Base-by-base conservation (phyloP, 2,329 filamentous ascomycete species). In the Dactylellina parvicollis region DNA sequence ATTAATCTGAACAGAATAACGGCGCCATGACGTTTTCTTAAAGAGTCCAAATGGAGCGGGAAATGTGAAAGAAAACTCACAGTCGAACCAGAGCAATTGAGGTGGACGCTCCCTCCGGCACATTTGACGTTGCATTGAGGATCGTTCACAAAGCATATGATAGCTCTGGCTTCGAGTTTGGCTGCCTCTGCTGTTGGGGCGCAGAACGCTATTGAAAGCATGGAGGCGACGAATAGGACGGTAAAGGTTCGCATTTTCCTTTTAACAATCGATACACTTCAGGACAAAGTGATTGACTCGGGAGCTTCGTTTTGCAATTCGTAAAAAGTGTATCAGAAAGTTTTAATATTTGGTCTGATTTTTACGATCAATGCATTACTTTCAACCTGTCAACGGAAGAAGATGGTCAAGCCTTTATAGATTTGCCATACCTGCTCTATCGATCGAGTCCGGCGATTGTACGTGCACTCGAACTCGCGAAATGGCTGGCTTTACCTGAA, bases 231-330 rank as follows among this genome's bases (percentile, higher is more conserved):
- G n/a, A 55, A 40, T 10, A 55, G 3, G 12, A 38, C 2, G 2
- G 34, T 26, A 5, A 34, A 24, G 24, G 50, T 30, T 40, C 34
- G 30, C 50, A 55, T 55, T 40, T 55, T 55, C 50, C 38, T 55
- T 40, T 55, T 55, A 32, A 55, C 14, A 44, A 44, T 32, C 30
- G 30, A 32, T 32, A 40, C 18, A 40, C 36, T n/a, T n/a, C n/a
- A n/a, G n/a, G n/a, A n/a, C n/a, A n/a, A n/a, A n/a, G n/a, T n/a
- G n/a, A n/a, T n/a, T n/a, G n/a, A n/a, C n/a, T n/a, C n/a, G n/a
- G n/a, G n/a, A n/a, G n/a, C n/a, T n/a, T n/a, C n/a, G n/a, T n/a
- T n/a, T n/a, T n/a, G n/a, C n/a, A n/a, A n/a, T n/a, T n/a, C n/a
- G n/a, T n/a, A n/a, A n/a, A n/a, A n/a, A n/a, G n/a, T n/a, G n/a